phyloP scores from a whole-genome alignment of 2,329 filamentous ascomycete genomes.

The Domatiomyces globalis region DNA sequence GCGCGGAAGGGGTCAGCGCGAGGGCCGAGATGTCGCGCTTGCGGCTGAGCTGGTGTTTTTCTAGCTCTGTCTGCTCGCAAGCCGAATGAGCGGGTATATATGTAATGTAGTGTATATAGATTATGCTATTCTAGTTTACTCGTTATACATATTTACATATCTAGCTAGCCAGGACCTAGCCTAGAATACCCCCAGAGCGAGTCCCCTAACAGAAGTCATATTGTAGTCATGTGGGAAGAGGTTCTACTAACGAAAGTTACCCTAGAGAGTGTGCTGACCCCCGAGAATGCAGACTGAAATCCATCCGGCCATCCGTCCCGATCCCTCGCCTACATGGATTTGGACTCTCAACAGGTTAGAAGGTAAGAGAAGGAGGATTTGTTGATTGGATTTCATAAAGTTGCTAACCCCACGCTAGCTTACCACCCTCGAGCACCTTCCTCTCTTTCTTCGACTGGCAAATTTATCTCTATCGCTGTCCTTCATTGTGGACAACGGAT shows the following conservation, averaged over 20 bases:
- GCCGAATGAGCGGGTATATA: too few species aligned
- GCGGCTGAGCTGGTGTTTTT: constrained; percentile 19
- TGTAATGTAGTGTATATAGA: too few species aligned
- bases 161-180: too few species aligned
- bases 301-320: constrained; percentile 18
- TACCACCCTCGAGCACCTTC: constrained; percentile 5
- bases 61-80: constrained; percentile 1
- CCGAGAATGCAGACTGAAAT: too few species aligned
- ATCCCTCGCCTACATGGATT: constrained; percentile 21
- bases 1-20: not conserved
- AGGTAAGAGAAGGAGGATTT: constrained; percentile 1
- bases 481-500: constrained; percentile 19
- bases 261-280: too few species aligned
- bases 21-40: constrained; percentile 18
- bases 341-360: constrained; percentile 9
- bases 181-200: too few species aligned
- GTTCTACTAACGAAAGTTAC: too few species aligned
- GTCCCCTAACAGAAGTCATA: too few species aligned
- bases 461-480: constrained; percentile 2
- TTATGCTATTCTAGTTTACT: not conserved
- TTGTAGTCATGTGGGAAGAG: too few species aligned
- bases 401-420: constrained; percentile 4
- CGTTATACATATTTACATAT: constrained; percentile 7
- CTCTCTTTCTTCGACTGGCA: constrained; percentile 2
- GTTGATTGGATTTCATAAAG: constrained; percentile 1